A percentile compares a stretch with the other conserved stretches of the same genome.
Evolutionary conservation across 2,329 filamentous ascomycete genomes (phyloP).

Genomic region (Diaporthe helianthi): DNA sequence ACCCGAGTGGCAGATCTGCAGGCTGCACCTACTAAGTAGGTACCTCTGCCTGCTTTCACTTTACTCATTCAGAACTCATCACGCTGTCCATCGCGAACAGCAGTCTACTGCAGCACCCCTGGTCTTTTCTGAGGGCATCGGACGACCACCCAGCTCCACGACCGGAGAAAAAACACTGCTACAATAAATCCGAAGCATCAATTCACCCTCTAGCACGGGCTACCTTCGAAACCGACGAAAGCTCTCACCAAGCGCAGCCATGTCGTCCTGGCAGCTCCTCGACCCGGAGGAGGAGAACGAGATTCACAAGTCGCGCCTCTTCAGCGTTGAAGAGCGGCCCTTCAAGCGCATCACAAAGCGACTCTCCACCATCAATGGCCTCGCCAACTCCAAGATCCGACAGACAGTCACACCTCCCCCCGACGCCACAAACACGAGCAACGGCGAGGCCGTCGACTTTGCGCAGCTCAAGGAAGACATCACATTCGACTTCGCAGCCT

Average conservation of each 20-base stretch:
- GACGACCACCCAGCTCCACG: background rate
- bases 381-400: slow-evolving; percentile 59
- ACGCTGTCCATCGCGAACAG: background rate
- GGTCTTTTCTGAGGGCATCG: background rate
- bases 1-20: background rate
- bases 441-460: slow-evolving; percentile 55
- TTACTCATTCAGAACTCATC: background rate
- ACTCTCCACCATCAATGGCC: slow-evolving; percentile 72
- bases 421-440: slow-evolving; percentile 48
- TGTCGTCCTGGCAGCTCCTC: slow-evolving; percentile 67
- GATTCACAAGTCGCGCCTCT: slow-evolving; percentile 84
- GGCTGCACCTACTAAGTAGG: no score
- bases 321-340: slow-evolving; percentile 90
- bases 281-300: slow-evolving; percentile 81
- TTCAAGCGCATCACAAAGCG: slow-evolving; percentile 89
- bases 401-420: slow-evolving; percentile 72
- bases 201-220: background rate
- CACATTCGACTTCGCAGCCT: slow-evolving; percentile 85
- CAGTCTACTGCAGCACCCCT: background rate
- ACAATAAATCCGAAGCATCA: background rate
- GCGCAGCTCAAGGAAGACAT: slow-evolving; percentile 82
- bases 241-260: slow-evolving; percentile 36
- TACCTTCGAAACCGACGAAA: background rate
- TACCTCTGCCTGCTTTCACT: background rate
- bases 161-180: background rate